Conservation (phyloP, 1,284 basidiomycete species). For the Chiua sp. region DNA sequence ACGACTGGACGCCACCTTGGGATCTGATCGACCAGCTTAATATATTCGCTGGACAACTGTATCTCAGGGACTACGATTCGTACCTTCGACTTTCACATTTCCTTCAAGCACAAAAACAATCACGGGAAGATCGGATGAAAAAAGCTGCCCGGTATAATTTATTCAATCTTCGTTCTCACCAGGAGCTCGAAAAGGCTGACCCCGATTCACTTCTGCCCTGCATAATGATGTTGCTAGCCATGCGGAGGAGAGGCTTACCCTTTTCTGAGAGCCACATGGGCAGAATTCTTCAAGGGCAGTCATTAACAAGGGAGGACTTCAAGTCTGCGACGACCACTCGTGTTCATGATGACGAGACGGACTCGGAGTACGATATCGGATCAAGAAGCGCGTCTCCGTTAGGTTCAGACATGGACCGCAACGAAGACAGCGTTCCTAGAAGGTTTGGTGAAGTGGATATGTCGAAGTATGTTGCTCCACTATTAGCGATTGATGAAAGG, state of each 20-base stretch:
- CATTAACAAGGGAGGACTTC: constrained; percentile 1
- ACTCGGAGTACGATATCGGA: too few species aligned
- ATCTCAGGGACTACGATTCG: constrained; percentile 23
- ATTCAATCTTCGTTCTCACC: background rate
- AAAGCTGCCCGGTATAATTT: background rate
- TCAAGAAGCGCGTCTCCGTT: too few species aligned
- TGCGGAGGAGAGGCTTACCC: background rate
- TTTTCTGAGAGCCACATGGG: constrained; percentile 5
- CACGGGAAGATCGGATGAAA: background rate
- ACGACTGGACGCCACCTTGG: background rate
- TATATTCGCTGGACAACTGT: constrained; percentile 42
- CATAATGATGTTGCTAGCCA: background rate
- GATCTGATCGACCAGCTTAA: constrained; percentile 12
- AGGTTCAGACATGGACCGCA: too few species aligned
- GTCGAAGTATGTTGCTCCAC: too few species aligned
- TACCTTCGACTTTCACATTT: constrained; percentile 26
- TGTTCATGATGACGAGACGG: too few species aligned
- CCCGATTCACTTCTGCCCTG: background rate
- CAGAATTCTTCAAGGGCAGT: background rate
- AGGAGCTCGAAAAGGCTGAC: background rate
- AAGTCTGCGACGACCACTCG: too few species aligned
- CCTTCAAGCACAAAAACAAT: background rate
- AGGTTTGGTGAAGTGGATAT: too few species aligned
- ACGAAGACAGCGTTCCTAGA: too few species aligned
- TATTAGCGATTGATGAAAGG: too few species aligned